These are phyloP conservation scores for Penicillium sp. DNA, from an alignment of 2,329 filamentous ascomycete genomes.

Conservation along the genomic window DNA sequence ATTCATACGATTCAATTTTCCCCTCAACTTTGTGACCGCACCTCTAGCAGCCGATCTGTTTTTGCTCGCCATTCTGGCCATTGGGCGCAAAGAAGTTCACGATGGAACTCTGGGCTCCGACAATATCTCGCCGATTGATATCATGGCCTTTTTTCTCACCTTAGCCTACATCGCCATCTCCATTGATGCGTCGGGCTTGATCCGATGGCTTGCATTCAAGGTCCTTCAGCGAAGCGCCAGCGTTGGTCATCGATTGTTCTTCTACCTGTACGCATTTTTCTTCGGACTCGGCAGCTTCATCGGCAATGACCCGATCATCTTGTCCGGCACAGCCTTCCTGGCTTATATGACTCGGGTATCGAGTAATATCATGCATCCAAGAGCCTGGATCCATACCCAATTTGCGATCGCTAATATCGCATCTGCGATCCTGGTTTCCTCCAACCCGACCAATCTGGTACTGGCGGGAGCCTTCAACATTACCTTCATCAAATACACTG, in stretches of 20 bases:
- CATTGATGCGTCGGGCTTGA: slow-evolving; percentile 68
- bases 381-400: slow-evolving; percentile 68
- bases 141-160: slow-evolving; percentile 69
- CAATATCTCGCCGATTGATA: slow-evolving; percentile 63
- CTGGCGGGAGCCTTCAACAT: slow-evolving; percentile 66
- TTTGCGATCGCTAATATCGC: slow-evolving; percentile 68
- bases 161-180: slow-evolving; percentile 72
- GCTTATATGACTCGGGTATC: slow-evolving; percentile 73
- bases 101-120: slow-evolving; percentile 62
- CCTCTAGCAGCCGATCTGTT: slow-evolving; percentile 67
- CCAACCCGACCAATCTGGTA: slow-evolving; percentile 71
- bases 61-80: slow-evolving; percentile 62
- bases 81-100: slow-evolving; percentile 60
- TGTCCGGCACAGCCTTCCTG: slow-evolving; percentile 67
- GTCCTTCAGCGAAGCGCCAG: slow-evolving; percentile 62
- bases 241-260: slow-evolving; percentile 62
- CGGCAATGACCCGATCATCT: slow-evolving; percentile 69
- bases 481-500: slow-evolving; percentile 66
- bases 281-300: slow-evolving; percentile 62
- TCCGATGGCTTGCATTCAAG: slow-evolving; percentile 64
- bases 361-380: slow-evolving; percentile 63
- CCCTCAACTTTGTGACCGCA: slow-evolving; percentile 65
- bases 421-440: slow-evolving; percentile 70
- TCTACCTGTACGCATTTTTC: slow-evolving; percentile 69
- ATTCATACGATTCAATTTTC: slow-evolving; percentile 52